Evolutionary conservation across 1,284 basidiomycete genomes (phyloP), one percentile per base, ranked within the genome.

Genomic region (Coniophora puteana): DNA sequence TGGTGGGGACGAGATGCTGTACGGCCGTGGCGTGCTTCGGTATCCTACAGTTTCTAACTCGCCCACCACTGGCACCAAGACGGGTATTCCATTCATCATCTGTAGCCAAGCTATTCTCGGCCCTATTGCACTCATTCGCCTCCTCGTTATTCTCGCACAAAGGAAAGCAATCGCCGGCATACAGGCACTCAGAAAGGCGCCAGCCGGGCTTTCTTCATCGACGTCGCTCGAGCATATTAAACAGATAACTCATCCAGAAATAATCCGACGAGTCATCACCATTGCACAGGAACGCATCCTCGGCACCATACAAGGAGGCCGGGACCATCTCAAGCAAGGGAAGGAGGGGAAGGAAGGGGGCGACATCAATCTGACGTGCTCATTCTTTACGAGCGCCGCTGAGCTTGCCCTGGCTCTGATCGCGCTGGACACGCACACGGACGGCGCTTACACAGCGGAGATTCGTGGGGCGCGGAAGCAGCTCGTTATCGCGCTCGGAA

Each of bases 401-500:
- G 57, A 61, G 42, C 51, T 63, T 8, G 59, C 57, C 7, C 46
- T 48, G 8, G 49, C 51, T 3, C 33, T 62, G 11, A 36, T 59
- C 6, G 41, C 47, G n/a, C 57, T 63, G 26, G 52, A 62, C 39
- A 42, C 45, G 3, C 51, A 44, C 8, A 53, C 53, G 1, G 38
- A 45, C 8, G 57, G 55, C 8, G 35, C 38, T 22, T 60, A 52
- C 33, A 17, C 37, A 6, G 38, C 36, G 12, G 23, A 47, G 12
- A 25, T 57, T 7, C n/a, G 24, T 4, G 59, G 55, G 13, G 47
- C 46, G 14, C 32, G 46, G 31, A 53, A 51, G 42, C 59, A 63
- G 45, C 36, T 57, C 4, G 62, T 60, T 5, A 45, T 61, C 14
- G 54, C 49, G 14, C 43, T 63, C 14, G 59, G 59, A 5, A 62